A percentile compares a stretch with the other conserved stretches of the same genome.
These are phyloP conservation scores for Annona cherimola DNA, from an alignment of 164 flowering plant species.

Conservation along the genomic window DNA sequence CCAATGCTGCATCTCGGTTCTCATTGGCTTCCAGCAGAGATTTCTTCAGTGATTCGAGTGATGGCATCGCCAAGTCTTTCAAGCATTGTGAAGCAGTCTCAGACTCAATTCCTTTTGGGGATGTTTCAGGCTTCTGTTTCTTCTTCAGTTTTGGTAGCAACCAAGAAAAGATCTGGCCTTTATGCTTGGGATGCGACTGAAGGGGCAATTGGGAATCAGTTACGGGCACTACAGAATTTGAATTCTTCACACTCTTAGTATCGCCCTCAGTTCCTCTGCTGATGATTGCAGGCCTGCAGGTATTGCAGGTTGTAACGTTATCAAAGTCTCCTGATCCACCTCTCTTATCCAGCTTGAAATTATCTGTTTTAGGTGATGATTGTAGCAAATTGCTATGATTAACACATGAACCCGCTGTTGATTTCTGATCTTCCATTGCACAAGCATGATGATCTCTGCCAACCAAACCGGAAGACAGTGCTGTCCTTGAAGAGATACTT, in stretches of 20 bases:
- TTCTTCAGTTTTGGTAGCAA: conserved; percentile 64
- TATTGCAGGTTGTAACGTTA: conserved; percentile 56
- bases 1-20: conserved; percentile 59
- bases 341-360: conserved; percentile 47
- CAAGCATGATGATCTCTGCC: conserved; percentile 34
- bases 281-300: conserved; percentile 54
- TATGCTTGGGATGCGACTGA: conserved; percentile 43
- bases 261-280: conserved; percentile 30
- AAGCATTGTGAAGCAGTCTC: conserved; percentile 54
- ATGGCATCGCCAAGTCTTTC: conserved; percentile 49
- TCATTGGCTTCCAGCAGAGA: conserved; percentile 72
- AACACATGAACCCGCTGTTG: conserved; percentile 34
- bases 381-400: conserved; percentile 40
- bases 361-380: conserved; percentile 41
- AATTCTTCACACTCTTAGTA: conserved; percentile 25
- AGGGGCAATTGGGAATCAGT: conserved; percentile 50
- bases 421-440: conserved; percentile 44
- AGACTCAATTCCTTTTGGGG: conserved; percentile 50
- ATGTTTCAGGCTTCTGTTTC: conserved; percentile 57
- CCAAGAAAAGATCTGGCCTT: conserved; percentile 52
- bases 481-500: conserved; percentile 33
- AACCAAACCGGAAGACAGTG: conserved; percentile 23
- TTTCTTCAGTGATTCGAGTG: conserved; percentile 64
- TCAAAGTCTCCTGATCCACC: conserved; percentile 55
- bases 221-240: conserved; percentile 45